Evolutionary conservation across 768 basidiomycete species (phyloP).

Genomic region (Hysterangium stoloniferum): DNA sequence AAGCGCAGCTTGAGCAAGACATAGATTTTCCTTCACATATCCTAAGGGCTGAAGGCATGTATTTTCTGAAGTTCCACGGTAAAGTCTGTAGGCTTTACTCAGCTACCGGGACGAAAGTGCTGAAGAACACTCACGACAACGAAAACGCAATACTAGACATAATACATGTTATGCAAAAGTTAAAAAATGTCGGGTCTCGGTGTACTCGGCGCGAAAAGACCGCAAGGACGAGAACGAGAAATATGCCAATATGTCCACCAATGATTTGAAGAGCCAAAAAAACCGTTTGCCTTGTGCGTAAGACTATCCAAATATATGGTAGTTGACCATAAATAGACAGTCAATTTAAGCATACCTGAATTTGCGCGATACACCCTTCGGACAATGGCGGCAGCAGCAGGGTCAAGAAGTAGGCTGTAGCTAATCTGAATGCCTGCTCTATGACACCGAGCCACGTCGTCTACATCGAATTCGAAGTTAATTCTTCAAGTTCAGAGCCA

Average conservation of each 20-base stretch:
- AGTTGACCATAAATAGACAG: no score
- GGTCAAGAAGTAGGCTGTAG: no score
- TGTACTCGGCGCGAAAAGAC: slow-evolving; percentile 33
- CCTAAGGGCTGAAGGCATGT: slow-evolving; percentile 12
- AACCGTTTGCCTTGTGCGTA: slow-evolving; percentile 20
- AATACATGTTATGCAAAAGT: slow-evolving; percentile 51
- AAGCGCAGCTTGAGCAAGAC: slow-evolving; percentile 45
- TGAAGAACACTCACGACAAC: slow-evolving; percentile 44
- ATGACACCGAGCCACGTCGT: no score
- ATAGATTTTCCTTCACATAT: slow-evolving; percentile 28
- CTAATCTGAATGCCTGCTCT: no score
- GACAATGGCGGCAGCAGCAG: no score
- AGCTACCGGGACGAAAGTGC: no score
- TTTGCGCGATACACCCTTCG: no score
- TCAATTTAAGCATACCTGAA: no score
- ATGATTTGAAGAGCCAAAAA: slow-evolving; percentile 41
- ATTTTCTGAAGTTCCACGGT: slow-evolving; percentile 11
- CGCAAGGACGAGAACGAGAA: slow-evolving; percentile 39
- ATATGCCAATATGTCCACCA: slow-evolving; percentile 48
- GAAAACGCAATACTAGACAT: slow-evolving; percentile 46
- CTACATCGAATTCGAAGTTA: no score
- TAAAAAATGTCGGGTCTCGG: slow-evolving; percentile 46
- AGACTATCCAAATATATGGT: no score
- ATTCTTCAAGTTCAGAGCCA: no score
- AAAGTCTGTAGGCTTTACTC: slow-evolving; percentile 15